Evolutionary conservation across 441 rosid genomes (phyloP).

Genomic region (Omphalea diandra): DNA sequence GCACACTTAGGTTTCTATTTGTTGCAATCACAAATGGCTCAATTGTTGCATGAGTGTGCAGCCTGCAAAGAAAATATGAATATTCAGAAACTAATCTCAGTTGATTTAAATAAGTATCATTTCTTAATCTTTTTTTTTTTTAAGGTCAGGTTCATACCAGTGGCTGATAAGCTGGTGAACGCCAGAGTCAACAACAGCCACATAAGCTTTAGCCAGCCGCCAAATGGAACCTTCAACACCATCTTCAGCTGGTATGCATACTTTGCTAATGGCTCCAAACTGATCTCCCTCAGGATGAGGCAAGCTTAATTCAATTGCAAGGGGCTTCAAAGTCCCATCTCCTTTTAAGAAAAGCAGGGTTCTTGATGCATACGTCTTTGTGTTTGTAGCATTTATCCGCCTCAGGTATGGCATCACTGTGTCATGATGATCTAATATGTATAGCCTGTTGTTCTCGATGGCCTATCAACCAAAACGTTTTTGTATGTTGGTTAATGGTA

Average conservation of each 20-base stretch:
- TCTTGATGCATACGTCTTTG: conserved; percentile 50
- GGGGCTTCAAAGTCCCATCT: conserved; percentile 49
- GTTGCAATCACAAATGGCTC: conserved; percentile 88
- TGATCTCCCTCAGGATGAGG: conserved; percentile 42
- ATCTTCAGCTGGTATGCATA: conserved; percentile 44
- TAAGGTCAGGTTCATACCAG: conserved; percentile 31
- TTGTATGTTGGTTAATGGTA: background rate
- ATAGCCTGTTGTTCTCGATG: conserved; percentile 34
- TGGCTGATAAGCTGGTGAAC: conserved; percentile 72
- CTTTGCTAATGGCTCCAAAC: conserved; percentile 39
- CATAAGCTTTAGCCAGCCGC: conserved; percentile 95
- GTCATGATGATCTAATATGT: conserved; percentile 63
- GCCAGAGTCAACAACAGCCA: conserved; percentile 73
- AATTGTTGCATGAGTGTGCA: conserved; percentile 77
- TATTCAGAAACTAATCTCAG: background rate
- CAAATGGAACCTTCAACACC: conserved; percentile 58
- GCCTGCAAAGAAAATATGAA: conserved; percentile 17
- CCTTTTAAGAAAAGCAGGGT: conserved; percentile 47
- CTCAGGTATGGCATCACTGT: conserved; percentile 46
- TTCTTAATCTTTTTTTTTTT: background rate
- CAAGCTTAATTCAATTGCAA: conserved; percentile 47
- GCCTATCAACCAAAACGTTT: conserved; percentile 34
- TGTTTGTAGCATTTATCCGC: conserved; percentile 41
- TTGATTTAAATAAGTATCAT: background rate
- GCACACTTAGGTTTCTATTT: conserved; percentile 71